Evolutionary conservation across 2,329 filamentous ascomycete species (phyloP), one percentile per base, ranked within the genome.

Genomic region (Colletotrichum echinochloae): DNA sequence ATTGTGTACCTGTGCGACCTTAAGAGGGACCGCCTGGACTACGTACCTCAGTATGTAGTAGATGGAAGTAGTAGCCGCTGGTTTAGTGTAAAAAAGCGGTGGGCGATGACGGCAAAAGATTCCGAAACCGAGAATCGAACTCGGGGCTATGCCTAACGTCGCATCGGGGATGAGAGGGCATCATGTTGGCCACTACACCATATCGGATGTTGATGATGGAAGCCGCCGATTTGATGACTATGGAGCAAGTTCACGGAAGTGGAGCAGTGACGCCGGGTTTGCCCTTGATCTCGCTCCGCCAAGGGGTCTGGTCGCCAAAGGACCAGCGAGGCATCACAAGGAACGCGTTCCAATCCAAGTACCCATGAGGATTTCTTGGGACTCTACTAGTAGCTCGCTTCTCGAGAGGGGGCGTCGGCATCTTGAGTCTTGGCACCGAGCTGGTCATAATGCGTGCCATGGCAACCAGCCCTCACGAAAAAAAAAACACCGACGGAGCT

Each of bases 101-200:
- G n/a, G n/a, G n/a, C n/a, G n/a, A n/a, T n/a, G n/a, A n/a, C 4
- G 7, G n/a, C 63, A 67, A 49, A 46, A 2, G 16, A 0, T 66
- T 66, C 66, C 66, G 66, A 70, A 70, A 70, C 67, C 67, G 63
- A 70, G 63, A 62, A 61, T 61, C 67, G 56, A 70, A 66, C 67
- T 70, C 66, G 66, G 66, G 66, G 66, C 66, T 70, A 70, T 70
- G 66, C 66, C 66, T 70, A 56, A 66, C 56, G 35, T 37, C 51
- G 41, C 63, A 46, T 0, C 18, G 5, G 7, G 7, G 26, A 46
- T 70, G 67, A 70, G 67, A 70, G 63, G 67, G 67, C 67, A 66
- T 70, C 67, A 66, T 66, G 63, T 70, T 70, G 67, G 67, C 67
- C 63, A 70, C 67, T 70, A 70, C 67, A 70, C 63, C 67, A 70